Conservation (phyloP, 2,329 filamentous ascomycete species). For the Stromatinia cepivora region DNA sequence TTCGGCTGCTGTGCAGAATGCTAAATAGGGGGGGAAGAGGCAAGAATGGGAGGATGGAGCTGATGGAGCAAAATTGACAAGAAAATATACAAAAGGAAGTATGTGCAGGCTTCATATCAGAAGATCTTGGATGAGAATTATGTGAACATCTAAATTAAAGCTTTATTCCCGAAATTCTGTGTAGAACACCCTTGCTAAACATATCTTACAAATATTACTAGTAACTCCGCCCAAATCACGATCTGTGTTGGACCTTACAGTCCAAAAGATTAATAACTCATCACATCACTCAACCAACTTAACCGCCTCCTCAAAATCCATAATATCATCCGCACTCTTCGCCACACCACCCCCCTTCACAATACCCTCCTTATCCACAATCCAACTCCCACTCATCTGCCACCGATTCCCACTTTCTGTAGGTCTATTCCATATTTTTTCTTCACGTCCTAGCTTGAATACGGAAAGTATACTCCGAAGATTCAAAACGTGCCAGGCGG, state of each 20-base stretch:
- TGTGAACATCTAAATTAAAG: not conserved
- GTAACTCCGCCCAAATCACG: too few species aligned
- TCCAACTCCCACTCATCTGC: constrained; percentile 68
- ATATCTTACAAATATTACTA: constrained; percentile 12
- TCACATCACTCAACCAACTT: constrained; percentile 37
- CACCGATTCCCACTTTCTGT: constrained; percentile 67
- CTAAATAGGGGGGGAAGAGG: not conserved
- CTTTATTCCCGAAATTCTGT: not conserved
- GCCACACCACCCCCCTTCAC: constrained; percentile 55
- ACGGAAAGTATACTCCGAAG: constrained; percentile 59
- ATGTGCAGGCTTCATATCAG: not conserved
- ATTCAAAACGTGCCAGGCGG: constrained; percentile 62
- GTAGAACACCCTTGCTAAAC: not conserved
- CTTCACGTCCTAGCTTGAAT: constrained; percentile 57
- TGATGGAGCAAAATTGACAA: too few species aligned
- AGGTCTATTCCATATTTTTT: constrained; percentile 65
- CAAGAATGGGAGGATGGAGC: too few species aligned
- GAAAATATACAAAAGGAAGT: not conserved
- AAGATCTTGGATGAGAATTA: not conserved
- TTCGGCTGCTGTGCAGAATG: constrained; percentile 22
- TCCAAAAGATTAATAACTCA: too few species aligned
- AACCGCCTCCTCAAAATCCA: constrained; percentile 51
- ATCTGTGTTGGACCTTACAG: too few species aligned
- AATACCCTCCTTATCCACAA: constrained; percentile 53
- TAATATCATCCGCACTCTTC: constrained; percentile 52